These are phyloP conservation scores for Tolypocladium tundrense DNA, from an alignment of 2,329 filamentous ascomycete genomes.

Conservation along the genomic window DNA sequence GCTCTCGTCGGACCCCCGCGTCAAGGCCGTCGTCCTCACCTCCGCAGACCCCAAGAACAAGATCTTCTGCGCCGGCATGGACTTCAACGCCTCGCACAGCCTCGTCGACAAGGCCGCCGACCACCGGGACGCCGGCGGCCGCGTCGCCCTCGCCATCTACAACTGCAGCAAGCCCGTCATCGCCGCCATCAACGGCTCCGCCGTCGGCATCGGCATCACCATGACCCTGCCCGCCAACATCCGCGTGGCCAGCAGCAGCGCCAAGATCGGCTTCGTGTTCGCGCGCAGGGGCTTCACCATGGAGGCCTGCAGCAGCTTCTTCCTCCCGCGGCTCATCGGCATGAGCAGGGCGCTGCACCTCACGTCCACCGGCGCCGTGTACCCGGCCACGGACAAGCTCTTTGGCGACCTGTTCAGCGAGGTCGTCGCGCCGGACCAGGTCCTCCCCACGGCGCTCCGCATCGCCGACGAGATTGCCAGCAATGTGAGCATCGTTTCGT, in stretches of 20 bases:
- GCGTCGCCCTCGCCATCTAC: conserved; percentile 43
- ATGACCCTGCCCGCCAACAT: conserved; percentile 48
- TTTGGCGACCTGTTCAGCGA: conserved; percentile 57
- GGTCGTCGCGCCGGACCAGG: conserved; percentile 46
- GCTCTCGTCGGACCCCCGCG: conserved; percentile 42
- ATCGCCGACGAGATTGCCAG: conserved; percentile 56
- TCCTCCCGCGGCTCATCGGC: conserved; percentile 61
- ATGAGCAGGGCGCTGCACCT: conserved; percentile 52
- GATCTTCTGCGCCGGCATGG: conserved; percentile 50
- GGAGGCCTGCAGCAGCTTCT: conserved; percentile 63
- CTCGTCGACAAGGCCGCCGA: conserved; percentile 14
- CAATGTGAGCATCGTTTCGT: conserved; percentile 56
- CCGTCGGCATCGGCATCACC: conserved; percentile 51
- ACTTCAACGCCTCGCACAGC: conserved; percentile 30
- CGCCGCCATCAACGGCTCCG: conserved; percentile 47
- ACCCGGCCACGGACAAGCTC: conserved; percentile 37
- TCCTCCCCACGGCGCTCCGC: conserved; percentile 54
- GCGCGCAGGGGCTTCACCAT: conserved; percentile 58
- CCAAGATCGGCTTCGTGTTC: conserved; percentile 69
- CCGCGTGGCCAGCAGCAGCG: conserved; percentile 40
- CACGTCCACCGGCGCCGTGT: conserved; percentile 56
- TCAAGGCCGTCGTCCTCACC: conserved; percentile 44
- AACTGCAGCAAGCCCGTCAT: conserved; percentile 48
- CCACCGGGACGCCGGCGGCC: conserved; percentile 42
- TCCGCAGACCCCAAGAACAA: conserved; percentile 35